Evolutionary conservation across 73 alveolate genomes (phyloP).

Genomic region (Paramecium primaurelia): DNA sequence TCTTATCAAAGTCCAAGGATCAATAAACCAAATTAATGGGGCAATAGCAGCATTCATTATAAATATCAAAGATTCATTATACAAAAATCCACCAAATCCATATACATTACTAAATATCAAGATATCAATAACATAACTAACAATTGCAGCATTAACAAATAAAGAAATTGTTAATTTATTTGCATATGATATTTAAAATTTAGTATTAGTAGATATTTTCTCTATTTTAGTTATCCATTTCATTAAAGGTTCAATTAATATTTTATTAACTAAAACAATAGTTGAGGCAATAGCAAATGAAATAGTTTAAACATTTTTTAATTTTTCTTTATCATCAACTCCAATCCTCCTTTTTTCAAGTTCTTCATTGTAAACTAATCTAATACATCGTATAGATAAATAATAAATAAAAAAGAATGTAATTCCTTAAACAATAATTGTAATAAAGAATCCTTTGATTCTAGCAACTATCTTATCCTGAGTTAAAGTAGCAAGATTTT

Average conservation of each 20-base stretch:
- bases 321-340: not conserved
- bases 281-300: not conserved
- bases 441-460: not conserved
- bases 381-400: not conserved
- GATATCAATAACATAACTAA: slow-evolving; percentile 35
- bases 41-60: slow-evolving; percentile 46
- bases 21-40: slow-evolving; percentile 51
- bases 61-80: slow-evolving; percentile 46
- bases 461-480: slow-evolving; percentile 41
- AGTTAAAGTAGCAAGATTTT: slow-evolving; percentile 6
- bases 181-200: slow-evolving; percentile 45
- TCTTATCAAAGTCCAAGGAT: slow-evolving; percentile 52
- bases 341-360: not conserved
- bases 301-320: not conserved
- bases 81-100: slow-evolving; percentile 59
- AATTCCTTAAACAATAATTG: not conserved
- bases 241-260: not conserved
- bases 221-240: slow-evolving; percentile 3
- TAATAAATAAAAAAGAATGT: not conserved
- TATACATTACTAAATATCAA: slow-evolving; percentile 42
- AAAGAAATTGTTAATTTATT: slow-evolving; percentile 44
- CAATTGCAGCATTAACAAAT: slow-evolving; percentile 57
- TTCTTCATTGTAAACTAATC: not conserved
- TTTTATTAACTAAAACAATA: not conserved
- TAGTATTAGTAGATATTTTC: slow-evolving; percentile 53